Evolutionary conservation across 305 asterid species (phyloP).

Genomic region (Salvia sclarea): DNA sequence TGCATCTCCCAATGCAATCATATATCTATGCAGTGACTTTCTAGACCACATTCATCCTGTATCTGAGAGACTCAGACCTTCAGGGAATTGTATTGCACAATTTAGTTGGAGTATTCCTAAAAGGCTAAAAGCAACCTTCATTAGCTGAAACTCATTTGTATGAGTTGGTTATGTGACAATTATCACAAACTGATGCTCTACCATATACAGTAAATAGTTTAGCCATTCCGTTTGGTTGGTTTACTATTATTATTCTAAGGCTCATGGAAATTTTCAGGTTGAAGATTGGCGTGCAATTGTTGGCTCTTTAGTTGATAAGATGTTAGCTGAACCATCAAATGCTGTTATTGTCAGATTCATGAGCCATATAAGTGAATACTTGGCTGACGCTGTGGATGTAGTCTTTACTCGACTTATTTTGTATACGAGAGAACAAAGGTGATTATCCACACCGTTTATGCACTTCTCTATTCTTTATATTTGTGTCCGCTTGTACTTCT

Average conservation of each 20-base stretch:
- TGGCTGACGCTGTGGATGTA: constrained; percentile 67
- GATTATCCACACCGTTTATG: too few relatives aligned
- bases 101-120: not conserved
- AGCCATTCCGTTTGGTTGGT: constrained; percentile 22
- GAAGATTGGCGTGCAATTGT: constrained; percentile 67
- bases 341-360: constrained; percentile 77
- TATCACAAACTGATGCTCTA: not conserved
- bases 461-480: not conserved
- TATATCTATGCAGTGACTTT: not conserved
- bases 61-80: too few relatives aligned
- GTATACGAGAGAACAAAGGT: constrained; percentile 50
- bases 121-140: not conserved
- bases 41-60: not conserved
- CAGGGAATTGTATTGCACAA: constrained; percentile 14
- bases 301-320: constrained; percentile 71
- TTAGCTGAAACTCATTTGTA: not conserved
- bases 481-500: not conserved
- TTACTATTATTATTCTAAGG: constrained; percentile 20
- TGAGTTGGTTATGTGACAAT: constrained; percentile 4
- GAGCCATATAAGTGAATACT: constrained; percentile 77
- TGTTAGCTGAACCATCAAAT: constrained; percentile 83
- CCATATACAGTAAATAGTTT: not conserved
- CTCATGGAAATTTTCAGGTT: constrained; percentile 52
- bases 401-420: constrained; percentile 60
- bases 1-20: constrained; percentile 9